These are phyloP conservation scores for Cystobasidiopsis lactophilus DNA, from an alignment of 768 basidiomycete genomes.

Conservation along the genomic window DNA sequence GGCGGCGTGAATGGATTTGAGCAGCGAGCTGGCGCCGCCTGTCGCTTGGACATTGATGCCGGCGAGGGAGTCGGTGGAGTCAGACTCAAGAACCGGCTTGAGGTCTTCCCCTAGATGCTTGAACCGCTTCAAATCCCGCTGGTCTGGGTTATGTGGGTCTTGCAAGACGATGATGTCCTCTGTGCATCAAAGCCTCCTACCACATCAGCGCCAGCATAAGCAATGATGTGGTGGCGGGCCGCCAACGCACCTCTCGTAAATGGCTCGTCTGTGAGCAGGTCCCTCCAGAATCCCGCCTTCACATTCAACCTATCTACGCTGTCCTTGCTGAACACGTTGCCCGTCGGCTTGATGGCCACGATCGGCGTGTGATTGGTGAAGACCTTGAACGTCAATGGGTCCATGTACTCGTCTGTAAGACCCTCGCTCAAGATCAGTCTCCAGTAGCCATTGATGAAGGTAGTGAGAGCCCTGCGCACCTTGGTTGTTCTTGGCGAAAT, in stretches of 20 bases:
- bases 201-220: constrained; percentile 28
- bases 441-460: constrained; percentile 26
- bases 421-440: constrained; percentile 40
- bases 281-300: constrained; percentile 38
- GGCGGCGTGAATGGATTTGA: constrained; percentile 14
- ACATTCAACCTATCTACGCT: constrained; percentile 35
- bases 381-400: constrained; percentile 93
- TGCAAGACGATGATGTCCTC: constrained; percentile 1
- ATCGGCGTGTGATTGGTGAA: constrained; percentile 94
- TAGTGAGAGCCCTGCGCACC: constrained; percentile 25
- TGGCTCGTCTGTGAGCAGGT: constrained; percentile 61
- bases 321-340: constrained; percentile 81
- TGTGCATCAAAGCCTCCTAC: neutral
- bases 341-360: constrained; percentile 66
- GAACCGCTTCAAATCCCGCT: constrained; percentile 27
- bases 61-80: constrained; percentile 19
- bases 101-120: constrained; percentile 27
- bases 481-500: constrained; percentile 25
- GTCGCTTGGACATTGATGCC: constrained; percentile 29
- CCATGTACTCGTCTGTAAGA: constrained; percentile 35
- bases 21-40: constrained; percentile 25
- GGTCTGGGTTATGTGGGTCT: constrained; percentile 27
- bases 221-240: constrained; percentile 77
- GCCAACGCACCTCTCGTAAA: too few relatives aligned
- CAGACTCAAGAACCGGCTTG: constrained; percentile 3